Conservation (phyloP, 192 early-diverging fungal species). For the Rhizoclosmatium globosum region DNA sequence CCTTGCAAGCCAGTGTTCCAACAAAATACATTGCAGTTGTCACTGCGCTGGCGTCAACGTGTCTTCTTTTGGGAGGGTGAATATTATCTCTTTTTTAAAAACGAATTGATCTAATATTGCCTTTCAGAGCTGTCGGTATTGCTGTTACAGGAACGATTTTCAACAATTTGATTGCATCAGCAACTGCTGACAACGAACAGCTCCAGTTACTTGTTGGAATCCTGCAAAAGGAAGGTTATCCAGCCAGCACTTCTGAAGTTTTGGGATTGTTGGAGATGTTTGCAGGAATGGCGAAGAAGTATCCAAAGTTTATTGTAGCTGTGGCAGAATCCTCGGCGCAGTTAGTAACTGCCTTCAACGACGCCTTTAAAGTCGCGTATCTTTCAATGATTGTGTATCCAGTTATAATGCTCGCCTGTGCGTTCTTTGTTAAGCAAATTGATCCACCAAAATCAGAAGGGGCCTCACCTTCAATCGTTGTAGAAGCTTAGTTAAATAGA, state of each 20-base stretch:
- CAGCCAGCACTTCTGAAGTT: not conserved
- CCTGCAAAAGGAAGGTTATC: not conserved
- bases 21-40: slow-evolving; percentile 74
- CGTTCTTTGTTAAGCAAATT: slow-evolving; percentile 48
- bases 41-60: slow-evolving; percentile 73
- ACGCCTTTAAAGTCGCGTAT: slow-evolving; percentile 35
- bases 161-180: slow-evolving; percentile 42
- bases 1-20: slow-evolving; percentile 73
- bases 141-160: slow-evolving; percentile 33
- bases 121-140: slow-evolving; percentile 8
- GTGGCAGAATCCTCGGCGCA: slow-evolving; percentile 10
- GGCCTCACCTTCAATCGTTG: not conserved
- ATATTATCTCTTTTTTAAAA: not conserved
- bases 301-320: slow-evolving; percentile 19
- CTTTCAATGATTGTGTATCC: slow-evolving; percentile 41
- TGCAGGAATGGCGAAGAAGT: not conserved
- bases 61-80: slow-evolving; percentile 59
- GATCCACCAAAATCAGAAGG: not conserved
- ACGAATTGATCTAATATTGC: not conserved
- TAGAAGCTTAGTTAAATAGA: not conserved
- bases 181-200: slow-evolving; percentile 29
- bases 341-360: slow-evolving; percentile 38
- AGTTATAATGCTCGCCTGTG: slow-evolving; percentile 44
- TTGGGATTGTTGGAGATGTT: not conserved
- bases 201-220: not conserved